Evolutionary conservation across 306 rosid genomes (phyloP), one percentile per base, ranked within the genome.

Genomic region (Prunus dulcis): DNA sequence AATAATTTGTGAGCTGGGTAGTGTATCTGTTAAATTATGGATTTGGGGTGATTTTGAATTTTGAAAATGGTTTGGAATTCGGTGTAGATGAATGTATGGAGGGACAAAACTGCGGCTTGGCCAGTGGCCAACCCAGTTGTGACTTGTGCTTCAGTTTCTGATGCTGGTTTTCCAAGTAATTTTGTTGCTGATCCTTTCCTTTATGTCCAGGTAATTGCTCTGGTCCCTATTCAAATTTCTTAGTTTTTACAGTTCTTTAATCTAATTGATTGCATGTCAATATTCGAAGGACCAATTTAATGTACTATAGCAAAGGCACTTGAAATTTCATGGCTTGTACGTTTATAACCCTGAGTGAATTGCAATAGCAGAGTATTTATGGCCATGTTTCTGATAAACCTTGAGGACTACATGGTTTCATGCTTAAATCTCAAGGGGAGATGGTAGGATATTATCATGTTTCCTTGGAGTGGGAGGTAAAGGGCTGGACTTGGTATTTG

Each of bases 101-200:
- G 79, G 34, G 86, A 92, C 64, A 89, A 87, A 23, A 83, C 86
- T 81, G 91, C 89, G 3, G 93, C 99, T 61, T 96, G 99, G 99
- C 99, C 99, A 0, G 98, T 96, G 62, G 96, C 99, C 8, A 96
- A 96, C 79, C 99, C 99, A 53, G 96, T 92, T 58, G 70, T 96
- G 80, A 89, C 97, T 5, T 96, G 99, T 88, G 96, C 96, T 81
- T 91, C 99, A 12, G 88, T 84, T 81, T 96, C 99, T 65, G 92
- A 86, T 77, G 93, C 94, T 82, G 99, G 99, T 70, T 84, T 78
- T 73, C 97, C 98, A 1, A 96, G 99, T 76, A 96, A 96, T 82
- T 96, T 96, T 87, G 98, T 92, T 79, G 97, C 99, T 17, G 99
- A 96, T 77, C 99, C 99, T 82, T 96, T 92, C 75, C 97, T 96